These are phyloP conservation scores for Astrocystis sublimbata DNA, from an alignment of 495 filamentous ascomycete species.

Conservation along the genomic window DNA sequence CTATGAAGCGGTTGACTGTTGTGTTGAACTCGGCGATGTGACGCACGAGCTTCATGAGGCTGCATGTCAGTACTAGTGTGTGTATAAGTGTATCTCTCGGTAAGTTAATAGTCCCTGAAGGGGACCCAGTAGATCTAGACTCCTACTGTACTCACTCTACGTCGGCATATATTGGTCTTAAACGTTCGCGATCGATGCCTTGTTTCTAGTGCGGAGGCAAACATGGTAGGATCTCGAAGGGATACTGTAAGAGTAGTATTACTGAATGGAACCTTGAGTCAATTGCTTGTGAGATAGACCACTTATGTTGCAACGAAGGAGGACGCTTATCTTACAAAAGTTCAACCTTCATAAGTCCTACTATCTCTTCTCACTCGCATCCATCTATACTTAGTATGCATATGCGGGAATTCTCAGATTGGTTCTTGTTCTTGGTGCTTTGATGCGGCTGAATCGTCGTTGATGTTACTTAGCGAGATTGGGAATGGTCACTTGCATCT, in stretches of 20 bases:
- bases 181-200: background rate
- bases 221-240: background rate
- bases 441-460: constrained; percentile 4
- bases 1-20: too few species aligned
- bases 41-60: too few species aligned
- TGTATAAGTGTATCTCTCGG: too few species aligned
- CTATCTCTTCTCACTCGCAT: background rate
- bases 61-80: too few species aligned
- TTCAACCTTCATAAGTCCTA: background rate
- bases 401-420: background rate
- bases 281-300: background rate
- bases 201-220: too few species aligned
- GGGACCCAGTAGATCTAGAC: too few species aligned
- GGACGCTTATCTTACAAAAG: background rate
- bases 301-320: background rate
- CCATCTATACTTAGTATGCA: too few species aligned
- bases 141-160: too few species aligned
- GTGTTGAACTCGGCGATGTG: too few species aligned
- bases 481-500: background rate
- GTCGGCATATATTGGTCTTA: too few species aligned
- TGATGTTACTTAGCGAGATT: background rate
- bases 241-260: background rate
- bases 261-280: background rate
- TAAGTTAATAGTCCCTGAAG: too few species aligned
- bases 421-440: background rate